Evolutionary conservation across 192 early-diverging fungal species (phyloP).

Genomic region (Phycomyces blakesleeanus): DNA sequence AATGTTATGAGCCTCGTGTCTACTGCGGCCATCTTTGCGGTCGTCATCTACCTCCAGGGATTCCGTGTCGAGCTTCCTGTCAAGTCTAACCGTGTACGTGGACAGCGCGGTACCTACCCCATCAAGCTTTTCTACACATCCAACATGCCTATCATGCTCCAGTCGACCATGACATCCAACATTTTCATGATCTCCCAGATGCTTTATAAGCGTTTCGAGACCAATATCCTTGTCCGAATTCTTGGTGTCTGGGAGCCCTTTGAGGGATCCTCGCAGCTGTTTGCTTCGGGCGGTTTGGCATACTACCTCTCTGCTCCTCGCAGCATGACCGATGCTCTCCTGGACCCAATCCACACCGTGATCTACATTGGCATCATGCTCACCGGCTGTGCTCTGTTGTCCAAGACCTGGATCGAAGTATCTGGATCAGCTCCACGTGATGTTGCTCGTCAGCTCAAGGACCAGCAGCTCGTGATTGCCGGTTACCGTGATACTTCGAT

Average conservation of each 20-base stretch:
- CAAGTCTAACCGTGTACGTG: conserved; percentile 92
- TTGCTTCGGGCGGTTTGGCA: conserved; percentile 88
- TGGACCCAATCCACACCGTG: conserved; percentile 94
- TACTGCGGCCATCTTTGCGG: conserved; percentile 81
- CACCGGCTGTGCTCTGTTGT: conserved; percentile 91
- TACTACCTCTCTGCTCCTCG: conserved; percentile 98
- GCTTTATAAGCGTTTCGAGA: conserved; percentile 96
- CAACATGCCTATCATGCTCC: conserved; percentile 99
- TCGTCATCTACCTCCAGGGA: conserved; percentile 96
- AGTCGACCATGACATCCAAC: conserved; percentile 95
- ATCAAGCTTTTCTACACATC: conserved; percentile 99
- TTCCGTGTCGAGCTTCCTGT: conserved; percentile 99
- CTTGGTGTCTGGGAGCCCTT: conserved; percentile 97
- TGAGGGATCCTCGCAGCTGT: conserved; percentile 94
- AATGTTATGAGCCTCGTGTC: conserved; percentile 91
- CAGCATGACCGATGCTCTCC: conserved; percentile 73
- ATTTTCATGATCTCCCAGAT: conserved; percentile 99
- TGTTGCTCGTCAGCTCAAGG: conserved; percentile 96
- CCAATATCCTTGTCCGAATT: conserved; percentile 88
- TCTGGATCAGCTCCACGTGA: conserved; percentile 96
- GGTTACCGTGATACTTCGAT: conserved; percentile 92
- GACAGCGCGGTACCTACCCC: conserved; percentile 97
- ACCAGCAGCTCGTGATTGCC: conserved; percentile 95
- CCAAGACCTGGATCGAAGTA: conserved; percentile 99
- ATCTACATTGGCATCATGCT: conserved; percentile 95